A percentile compares a stretch with the other conserved stretches of the same genome.
These are phyloP conservation scores for Termitomyces sp. DNA, from an alignment of 768 basidiomycete species.

Conservation along the genomic window DNA sequence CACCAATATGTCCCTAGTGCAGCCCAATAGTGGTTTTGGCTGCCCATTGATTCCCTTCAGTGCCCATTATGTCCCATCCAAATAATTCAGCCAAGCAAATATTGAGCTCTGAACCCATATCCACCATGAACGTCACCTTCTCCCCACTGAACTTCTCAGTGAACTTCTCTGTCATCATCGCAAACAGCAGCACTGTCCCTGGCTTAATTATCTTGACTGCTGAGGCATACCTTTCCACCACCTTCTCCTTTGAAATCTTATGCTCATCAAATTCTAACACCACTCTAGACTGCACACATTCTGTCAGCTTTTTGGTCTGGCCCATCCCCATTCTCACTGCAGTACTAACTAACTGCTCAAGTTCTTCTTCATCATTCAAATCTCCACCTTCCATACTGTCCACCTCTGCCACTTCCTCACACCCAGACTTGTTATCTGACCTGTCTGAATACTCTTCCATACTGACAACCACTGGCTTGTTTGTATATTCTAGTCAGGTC, in stretches of 20 bases:
- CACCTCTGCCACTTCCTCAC: not conserved
- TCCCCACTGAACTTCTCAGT: not conserved
- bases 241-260: not conserved
- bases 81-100: not conserved
- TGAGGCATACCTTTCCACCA: conserved; percentile 5
- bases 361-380: not conserved
- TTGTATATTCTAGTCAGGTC: not conserved
- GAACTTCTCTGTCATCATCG: conserved; percentile 9
- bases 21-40: conserved; percentile 14
- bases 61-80: conserved; percentile 21
- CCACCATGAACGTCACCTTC: too few relatives aligned
- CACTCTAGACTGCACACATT: not conserved
- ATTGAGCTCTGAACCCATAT: conserved; percentile 7
- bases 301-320: not conserved
- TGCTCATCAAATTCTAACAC: not conserved
- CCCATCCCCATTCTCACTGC: not conserved
- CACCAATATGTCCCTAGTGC: conserved; percentile 12
- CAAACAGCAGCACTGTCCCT: conserved; percentile 6
- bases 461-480: not conserved
- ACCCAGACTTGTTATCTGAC: not conserved
- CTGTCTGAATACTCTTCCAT: not conserved
- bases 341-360: not conserved
- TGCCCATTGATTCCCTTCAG: conserved; percentile 18
- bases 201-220: conserved; percentile 5
- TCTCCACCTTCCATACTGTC: not conserved